These are phyloP conservation scores for Thymus mandschuricus DNA, from an alignment of 257 asterid genomes.

Conservation along the genomic window DNA sequence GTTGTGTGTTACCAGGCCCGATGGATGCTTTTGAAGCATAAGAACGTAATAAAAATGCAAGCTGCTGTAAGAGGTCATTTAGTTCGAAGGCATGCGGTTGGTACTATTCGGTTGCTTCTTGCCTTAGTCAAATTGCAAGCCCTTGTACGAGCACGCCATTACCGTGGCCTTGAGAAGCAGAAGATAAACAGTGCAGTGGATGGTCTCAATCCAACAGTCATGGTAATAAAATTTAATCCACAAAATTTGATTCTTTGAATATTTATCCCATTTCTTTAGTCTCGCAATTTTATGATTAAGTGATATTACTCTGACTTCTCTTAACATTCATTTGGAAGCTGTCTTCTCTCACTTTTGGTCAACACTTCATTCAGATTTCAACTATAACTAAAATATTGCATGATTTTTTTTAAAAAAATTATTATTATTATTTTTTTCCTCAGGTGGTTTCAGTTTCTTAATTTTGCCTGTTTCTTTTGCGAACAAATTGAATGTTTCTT, in stretches of 20 bases:
- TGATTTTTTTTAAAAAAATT: neutral
- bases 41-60: constrained; percentile 68
- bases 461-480: neutral
- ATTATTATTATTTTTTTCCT: neutral
- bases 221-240: constrained; percentile 32
- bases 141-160: constrained; percentile 74
- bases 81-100: constrained; percentile 84
- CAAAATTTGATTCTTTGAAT: neutral
- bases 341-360: constrained; percentile 10
- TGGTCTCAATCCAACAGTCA: constrained; percentile 2
- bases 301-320: constrained; percentile 3
- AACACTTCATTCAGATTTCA: neutral
- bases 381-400: neutral
- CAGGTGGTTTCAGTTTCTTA: neutral
- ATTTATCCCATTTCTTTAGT: neutral
- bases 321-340: constrained; percentile 11
- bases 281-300: neutral
- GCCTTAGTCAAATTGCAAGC: constrained; percentile 89
- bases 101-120: constrained; percentile 88
- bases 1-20: constrained; percentile 55
- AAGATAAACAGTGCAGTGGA: constrained; percentile 37
- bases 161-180: constrained; percentile 42
- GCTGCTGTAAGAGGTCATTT: constrained; percentile 93
- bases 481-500: neutral
- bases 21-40: constrained; percentile 56